Percentiles rank a stretch among this genome's conserved stretches.
Conservation (phyloP, 2,329 filamentous ascomycete species). For the Bipolaris victoriae region DNA sequence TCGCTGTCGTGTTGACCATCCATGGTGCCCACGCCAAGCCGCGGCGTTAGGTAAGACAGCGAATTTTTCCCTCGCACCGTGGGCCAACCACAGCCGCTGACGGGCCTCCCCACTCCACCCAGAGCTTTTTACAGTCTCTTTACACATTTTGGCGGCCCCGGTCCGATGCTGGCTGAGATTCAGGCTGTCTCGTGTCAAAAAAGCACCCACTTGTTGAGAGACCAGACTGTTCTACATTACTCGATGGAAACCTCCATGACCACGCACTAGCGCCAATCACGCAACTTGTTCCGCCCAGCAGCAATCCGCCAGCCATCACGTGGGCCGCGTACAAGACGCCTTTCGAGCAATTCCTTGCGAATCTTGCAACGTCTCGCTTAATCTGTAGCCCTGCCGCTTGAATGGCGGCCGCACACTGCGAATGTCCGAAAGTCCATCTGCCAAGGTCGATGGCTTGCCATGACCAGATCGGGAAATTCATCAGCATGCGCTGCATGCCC, state of each 20-base stretch:
- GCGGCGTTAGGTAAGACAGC: slow-evolving; percentile 37
- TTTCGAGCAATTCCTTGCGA: slow-evolving; percentile 20
- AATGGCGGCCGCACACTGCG: slow-evolving; percentile 8
- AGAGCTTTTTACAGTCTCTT: slow-evolving; percentile 29
- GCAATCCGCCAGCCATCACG: slow-evolving; percentile 14
- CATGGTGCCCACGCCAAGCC: slow-evolving; percentile 37
- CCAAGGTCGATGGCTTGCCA: slow-evolving; percentile 3
- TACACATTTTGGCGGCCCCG: slow-evolving; percentile 29
- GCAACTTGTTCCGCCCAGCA: slow-evolving; percentile 17
- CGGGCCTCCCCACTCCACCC: slow-evolving; percentile 31
- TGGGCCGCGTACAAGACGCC: not conserved
- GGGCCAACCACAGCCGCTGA: slow-evolving; percentile 28
- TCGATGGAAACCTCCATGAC: slow-evolving; percentile 23
- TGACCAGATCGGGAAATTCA: slow-evolving; percentile 27
- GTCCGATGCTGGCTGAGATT: slow-evolving; percentile 24
- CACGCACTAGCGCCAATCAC: slow-evolving; percentile 14
- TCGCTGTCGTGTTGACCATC: slow-evolving; percentile 19
- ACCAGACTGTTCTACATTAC: slow-evolving; percentile 39
- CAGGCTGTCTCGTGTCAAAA: slow-evolving; percentile 27
- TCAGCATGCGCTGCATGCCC: slow-evolving; percentile 28
- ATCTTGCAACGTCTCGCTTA: slow-evolving; percentile 39
- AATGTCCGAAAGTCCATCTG: slow-evolving; percentile 7
- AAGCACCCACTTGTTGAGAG: slow-evolving; percentile 36
- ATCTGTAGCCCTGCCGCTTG: slow-evolving; percentile 14
- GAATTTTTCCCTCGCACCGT: slow-evolving; percentile 31